phyloP scores from a whole-genome alignment of 305 asterid genomes.

The Solanum hybrid region DNA sequence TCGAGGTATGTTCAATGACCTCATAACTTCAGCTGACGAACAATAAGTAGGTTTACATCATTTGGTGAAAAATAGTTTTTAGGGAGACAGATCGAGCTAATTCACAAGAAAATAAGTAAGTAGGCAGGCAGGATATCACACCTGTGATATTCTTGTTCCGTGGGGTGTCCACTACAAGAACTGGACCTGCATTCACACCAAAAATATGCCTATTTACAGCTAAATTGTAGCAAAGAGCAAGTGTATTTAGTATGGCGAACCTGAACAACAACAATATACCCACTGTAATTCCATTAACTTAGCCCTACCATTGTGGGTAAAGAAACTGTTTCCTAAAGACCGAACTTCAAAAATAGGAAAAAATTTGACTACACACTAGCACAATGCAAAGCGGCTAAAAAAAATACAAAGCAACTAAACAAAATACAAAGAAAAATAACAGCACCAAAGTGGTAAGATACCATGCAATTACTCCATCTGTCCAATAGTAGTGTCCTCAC shows the following conservation, averaged over 20 bases:
- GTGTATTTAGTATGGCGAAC: not conserved
- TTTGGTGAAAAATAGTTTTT: not conserved
- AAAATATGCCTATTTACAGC: not conserved
- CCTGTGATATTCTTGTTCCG: constrained; percentile 8
- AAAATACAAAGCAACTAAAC: not conserved
- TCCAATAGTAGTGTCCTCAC: not conserved
- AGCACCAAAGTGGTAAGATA: not conserved
- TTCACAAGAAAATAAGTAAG: not conserved
- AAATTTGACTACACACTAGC: not conserved
- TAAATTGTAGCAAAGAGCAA: not conserved
- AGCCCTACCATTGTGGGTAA: not conserved
- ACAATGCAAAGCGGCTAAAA: not conserved
- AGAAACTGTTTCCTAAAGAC: not conserved
- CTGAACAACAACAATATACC: not conserved
- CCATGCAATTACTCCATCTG: not conserved
- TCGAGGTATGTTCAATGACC: constrained; percentile 11
- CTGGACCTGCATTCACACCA: constrained; percentile 1
- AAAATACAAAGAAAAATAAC: not conserved
- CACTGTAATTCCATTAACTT: not conserved
- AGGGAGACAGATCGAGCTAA: not conserved
- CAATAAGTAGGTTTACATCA: not conserved
- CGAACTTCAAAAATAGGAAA: not conserved
- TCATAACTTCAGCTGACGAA: constrained; percentile 12
- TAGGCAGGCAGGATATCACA: not conserved
- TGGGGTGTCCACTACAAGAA: constrained; percentile 5